Evolutionary conservation across 108 stramenopile species (phyloP).

Genomic region (Parietichytrium sp.): DNA sequence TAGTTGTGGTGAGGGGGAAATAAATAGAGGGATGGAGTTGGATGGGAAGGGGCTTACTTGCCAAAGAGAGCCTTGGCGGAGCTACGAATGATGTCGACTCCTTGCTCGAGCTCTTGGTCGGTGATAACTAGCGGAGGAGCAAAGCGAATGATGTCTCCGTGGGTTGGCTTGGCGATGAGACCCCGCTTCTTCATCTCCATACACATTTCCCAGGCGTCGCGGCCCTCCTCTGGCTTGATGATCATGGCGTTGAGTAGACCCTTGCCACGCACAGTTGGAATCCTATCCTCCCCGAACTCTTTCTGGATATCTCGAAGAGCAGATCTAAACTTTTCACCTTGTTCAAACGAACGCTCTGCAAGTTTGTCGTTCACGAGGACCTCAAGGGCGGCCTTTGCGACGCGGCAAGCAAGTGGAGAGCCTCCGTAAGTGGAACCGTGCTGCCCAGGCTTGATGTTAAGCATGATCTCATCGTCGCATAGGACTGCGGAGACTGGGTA

Average conservation of each 20-base stretch:
- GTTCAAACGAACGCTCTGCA: conserved; percentile 70
- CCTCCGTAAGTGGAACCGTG: conserved; percentile 99
- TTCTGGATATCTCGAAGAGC: conserved; percentile 70
- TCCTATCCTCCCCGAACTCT: conserved; percentile 51
- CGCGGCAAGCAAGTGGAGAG: conserved; percentile 94
- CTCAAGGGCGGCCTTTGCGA: conserved; percentile 90
- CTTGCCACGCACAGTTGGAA: conserved; percentile 81
- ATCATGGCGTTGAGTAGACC: conserved; percentile 95
- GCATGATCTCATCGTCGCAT: conserved; percentile 90
- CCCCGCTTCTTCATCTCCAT: conserved; percentile 83
- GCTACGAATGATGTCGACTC: conserved; percentile 71
- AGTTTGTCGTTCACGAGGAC: conserved; percentile 91
- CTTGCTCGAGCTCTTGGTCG: conserved; percentile 75
- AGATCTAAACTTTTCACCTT: conserved; percentile 82
- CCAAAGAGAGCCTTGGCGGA: conserved; percentile 23
- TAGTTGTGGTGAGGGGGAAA: too few relatives aligned
- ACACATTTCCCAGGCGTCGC: conserved; percentile 90
- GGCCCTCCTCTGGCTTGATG: conserved; percentile 72
- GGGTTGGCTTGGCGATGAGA: conserved; percentile 96
- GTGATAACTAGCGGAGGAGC: conserved; percentile 91
- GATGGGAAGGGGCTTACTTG: too few relatives aligned
- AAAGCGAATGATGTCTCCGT: conserved; percentile 97
- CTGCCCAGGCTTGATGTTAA: conserved; percentile 92
- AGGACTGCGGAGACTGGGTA: conserved; percentile 94
- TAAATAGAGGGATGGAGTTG: too few relatives aligned